Conservation (phyloP, 345 rosid genomes). For the Boechera retrofracta region DNA sequence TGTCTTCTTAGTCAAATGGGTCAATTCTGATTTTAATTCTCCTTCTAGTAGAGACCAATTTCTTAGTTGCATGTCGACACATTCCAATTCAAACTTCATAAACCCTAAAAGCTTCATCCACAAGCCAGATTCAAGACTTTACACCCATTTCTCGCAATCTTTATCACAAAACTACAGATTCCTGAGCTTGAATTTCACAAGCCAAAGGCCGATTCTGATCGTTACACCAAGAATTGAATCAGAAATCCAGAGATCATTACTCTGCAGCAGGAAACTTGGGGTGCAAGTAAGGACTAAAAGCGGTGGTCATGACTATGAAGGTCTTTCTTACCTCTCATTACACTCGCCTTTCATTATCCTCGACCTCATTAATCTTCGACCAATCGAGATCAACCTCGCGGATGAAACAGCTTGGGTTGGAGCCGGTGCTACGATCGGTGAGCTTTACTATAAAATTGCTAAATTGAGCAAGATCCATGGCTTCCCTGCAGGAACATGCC, state of each 20-base stretch:
- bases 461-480: slow-evolving; percentile 52
- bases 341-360: slow-evolving; percentile 55
- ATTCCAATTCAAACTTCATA: slow-evolving; percentile 5
- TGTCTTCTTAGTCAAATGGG: slow-evolving; percentile 42
- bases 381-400: slow-evolving; percentile 44
- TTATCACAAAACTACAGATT: slow-evolving; percentile 31
- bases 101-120: slow-evolving; percentile 35
- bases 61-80: slow-evolving; percentile 42
- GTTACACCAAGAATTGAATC: slow-evolving; percentile 50
- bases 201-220: slow-evolving; percentile 52
- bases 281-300: slow-evolving; percentile 60
- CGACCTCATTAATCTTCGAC: slow-evolving; percentile 54
- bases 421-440: slow-evolving; percentile 62
- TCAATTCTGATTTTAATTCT: slow-evolving; percentile 30
- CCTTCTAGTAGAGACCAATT: slow-evolving; percentile 34
- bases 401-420: slow-evolving; percentile 60
- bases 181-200: slow-evolving; percentile 42
- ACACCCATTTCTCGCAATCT: slow-evolving; percentile 23
- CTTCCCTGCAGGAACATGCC: slow-evolving; percentile 73
- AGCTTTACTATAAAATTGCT: slow-evolving; percentile 59
- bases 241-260: slow-evolving; percentile 60
- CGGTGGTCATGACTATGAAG: slow-evolving; percentile 80
- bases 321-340: slow-evolving; percentile 58
- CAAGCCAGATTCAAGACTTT: slow-evolving; percentile 33
- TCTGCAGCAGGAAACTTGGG: slow-evolving; percentile 48